Evolutionary conservation across 345 rosid genomes (phyloP).

Genomic region (Hirschfeldia incana): DNA sequence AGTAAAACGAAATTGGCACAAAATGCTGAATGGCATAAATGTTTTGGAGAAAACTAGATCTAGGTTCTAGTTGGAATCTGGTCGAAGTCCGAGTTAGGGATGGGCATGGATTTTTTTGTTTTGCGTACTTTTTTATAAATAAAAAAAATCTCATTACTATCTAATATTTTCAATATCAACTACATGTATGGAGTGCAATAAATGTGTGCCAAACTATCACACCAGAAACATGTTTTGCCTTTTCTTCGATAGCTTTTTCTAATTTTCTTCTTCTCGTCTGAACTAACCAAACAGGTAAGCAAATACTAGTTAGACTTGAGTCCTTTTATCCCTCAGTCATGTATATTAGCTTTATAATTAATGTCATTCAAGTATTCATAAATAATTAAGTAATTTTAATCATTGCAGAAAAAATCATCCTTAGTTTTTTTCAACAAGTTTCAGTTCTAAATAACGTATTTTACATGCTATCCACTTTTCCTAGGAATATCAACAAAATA

Average conservation of each 20-base stretch:
- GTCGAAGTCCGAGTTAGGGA: not conserved
- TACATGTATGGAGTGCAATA: not conserved
- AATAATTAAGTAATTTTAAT: not conserved
- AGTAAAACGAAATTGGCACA: too few species aligned
- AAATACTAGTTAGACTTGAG: too few species aligned
- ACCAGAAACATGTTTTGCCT: conserved; percentile 31
- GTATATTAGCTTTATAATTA: not conserved
- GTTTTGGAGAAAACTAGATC: not conserved
- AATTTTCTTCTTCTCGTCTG: too few species aligned
- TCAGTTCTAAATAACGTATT: too few species aligned
- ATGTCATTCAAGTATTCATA: not conserved
- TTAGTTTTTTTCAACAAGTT: too few species aligned
- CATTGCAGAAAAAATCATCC: not conserved
- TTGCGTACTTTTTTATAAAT: not conserved
- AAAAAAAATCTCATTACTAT: not conserved
- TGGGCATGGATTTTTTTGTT: not conserved
- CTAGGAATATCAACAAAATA: not conserved
- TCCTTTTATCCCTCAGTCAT: not conserved
- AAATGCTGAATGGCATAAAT: not conserved
- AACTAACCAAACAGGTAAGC: too few species aligned
- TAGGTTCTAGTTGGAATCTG: not conserved
- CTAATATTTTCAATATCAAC: not conserved
- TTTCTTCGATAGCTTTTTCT: conserved; percentile 3
- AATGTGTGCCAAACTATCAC: conserved; percentile 6
- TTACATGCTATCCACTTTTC: not conserved